Conservation (phyloP, 176 grass and related monocot species). For the maize (Zea mays) region DNA sequence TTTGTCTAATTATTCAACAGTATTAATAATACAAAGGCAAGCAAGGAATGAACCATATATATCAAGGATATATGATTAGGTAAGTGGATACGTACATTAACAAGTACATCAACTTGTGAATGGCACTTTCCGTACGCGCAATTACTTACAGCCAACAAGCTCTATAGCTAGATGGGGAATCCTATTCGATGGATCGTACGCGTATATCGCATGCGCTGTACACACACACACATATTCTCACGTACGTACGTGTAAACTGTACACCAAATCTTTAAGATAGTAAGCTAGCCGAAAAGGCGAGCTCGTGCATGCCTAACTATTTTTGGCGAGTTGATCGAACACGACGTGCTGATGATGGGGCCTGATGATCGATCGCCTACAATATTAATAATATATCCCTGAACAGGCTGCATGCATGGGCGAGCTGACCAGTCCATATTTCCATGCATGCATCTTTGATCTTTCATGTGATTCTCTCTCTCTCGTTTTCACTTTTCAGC, state of each 20-base stretch:
- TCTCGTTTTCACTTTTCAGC: constrained; percentile 18
- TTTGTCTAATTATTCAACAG: too few relatives aligned
- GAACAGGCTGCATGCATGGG: background rate
- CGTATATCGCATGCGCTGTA: constrained; percentile 9
- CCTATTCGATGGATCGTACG: constrained; percentile 24
- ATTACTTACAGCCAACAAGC: constrained; percentile 21
- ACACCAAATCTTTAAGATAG: constrained; percentile 4
- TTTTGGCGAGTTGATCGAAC: constrained; percentile 31
- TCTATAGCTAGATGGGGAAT: constrained; percentile 39
- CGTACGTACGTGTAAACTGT: background rate
- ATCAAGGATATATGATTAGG: background rate
- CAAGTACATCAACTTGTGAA: constrained; percentile 29
- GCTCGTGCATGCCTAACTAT: constrained; percentile 48
- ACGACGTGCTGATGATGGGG: constrained; percentile 40
- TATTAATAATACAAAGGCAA: background rate
- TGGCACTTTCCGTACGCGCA: constrained; percentile 19
- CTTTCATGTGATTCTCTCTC: too few relatives aligned
- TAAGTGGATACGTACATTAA: background rate
- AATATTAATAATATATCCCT: background rate
- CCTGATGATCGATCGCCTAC: background rate
- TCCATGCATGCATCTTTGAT: background rate
- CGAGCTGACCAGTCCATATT: constrained; percentile 13
- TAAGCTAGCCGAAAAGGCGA: constrained; percentile 13
- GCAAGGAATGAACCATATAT: background rate
- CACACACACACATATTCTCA: constrained; percentile 14